Conservation (phyloP, 768 basidiomycete species). For the Phylloporus scabripes region DNA sequence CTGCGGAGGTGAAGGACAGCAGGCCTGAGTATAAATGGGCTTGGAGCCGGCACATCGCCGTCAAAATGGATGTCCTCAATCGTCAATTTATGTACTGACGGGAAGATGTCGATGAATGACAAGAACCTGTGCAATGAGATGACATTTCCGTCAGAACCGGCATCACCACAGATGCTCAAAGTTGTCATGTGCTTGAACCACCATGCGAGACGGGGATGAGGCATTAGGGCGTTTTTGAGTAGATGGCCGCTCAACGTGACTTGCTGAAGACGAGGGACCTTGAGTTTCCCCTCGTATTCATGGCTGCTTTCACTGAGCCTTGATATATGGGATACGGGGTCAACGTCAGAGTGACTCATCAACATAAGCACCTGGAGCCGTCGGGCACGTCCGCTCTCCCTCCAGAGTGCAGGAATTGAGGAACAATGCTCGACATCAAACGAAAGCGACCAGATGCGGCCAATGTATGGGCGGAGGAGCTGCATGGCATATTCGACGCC, state of each 20-base stretch:
- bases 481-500: background rate
- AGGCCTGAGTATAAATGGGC: background rate
- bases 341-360: background rate
- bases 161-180: constrained; percentile 2
- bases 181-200: constrained; percentile 7
- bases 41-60: background rate
- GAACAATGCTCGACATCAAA: constrained; percentile 4
- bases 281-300: constrained; percentile 6
- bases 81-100: constrained; percentile 1
- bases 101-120: constrained; percentile 1
- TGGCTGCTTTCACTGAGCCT: background rate
- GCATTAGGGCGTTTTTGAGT: constrained; percentile 4
- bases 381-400: constrained; percentile 1
- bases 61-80: constrained; percentile 7
- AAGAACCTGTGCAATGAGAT: constrained; percentile 6
- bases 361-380: constrained; percentile 3
- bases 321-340: background rate
- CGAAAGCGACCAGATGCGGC: constrained; percentile 6
- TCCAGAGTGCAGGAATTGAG: constrained; percentile 6
- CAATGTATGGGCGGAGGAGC: constrained; percentile 3
- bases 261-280: background rate
- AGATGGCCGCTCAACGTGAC: constrained; percentile 2
- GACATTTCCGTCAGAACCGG: background rate
- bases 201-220: background rate
- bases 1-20: background rate